Evolutionary conservation across 495 filamentous ascomycete species (phyloP), one percentile per base, ranked within the genome.

Genomic region (Penicillium silybi): DNA sequence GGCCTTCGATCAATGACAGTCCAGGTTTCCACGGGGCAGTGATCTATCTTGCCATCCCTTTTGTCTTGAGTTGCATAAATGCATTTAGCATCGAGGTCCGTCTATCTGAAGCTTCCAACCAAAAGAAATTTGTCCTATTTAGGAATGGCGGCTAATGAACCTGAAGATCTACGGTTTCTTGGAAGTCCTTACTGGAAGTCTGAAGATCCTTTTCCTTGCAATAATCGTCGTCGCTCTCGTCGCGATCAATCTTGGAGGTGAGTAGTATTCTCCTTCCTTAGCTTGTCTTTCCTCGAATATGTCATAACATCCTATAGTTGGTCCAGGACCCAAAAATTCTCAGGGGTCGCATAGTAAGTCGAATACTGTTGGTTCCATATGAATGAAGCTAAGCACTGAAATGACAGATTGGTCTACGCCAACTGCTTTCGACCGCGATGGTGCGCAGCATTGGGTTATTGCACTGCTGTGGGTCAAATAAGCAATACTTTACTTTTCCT

Each of bases 141-240:
- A n/a, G n/a, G n/a, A n/a, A n/a, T n/a, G n/a, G n/a, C n/a, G n/a
- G 3, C 34, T 3, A 37, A 26, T n/a, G 13, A 32, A 8, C 18
- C 2, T 41, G 6, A 25, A 74, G 69, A 59, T 64, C 8, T 75
- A 73, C 56, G 72, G 70, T 4, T 56, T 58, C 39, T 57, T 71
- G 0, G 73, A 76, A 48, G 58, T 70, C 6, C 42, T 69, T 38
- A 67, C 69, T 2, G 73, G 73, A 0, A 59, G 62, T 13, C 9
- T 76, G 2, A 74, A 74, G 39, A 61, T 74, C 8, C 25, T 68
- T 1, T 58, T 71, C 4, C 2, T 72, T 2, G 50, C 57, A 4
- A 56, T 64, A 1, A 61, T 63, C 23, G 54, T 74, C 40, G 53
- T 69, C 53, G 64, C 65, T 32, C 49, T 66, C 37, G 61, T 57